These are phyloP conservation scores for Leptodermis oblonga DNA, from an alignment of 257 asterid species.

Conservation along the genomic window DNA sequence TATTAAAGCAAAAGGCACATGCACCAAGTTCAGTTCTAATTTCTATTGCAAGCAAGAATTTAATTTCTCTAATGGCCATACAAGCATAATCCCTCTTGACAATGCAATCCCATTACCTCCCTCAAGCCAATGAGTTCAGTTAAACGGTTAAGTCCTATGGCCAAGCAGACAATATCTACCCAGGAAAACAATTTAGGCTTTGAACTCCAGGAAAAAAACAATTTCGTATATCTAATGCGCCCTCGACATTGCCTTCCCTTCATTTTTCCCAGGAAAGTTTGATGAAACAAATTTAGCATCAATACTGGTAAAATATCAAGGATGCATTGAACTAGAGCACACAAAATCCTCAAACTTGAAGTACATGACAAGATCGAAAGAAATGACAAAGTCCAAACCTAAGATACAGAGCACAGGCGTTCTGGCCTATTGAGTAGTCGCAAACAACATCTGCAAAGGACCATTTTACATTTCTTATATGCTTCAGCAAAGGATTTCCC, in stretches of 20 bases:
- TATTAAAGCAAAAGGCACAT: background rate
- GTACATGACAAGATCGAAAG: background rate
- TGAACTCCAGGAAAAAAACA: background rate
- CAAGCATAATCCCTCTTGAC: background rate
- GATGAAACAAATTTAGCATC: background rate
- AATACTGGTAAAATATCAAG: background rate
- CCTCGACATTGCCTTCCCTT: background rate
- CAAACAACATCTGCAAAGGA: constrained; percentile 74
- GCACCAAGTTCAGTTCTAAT: background rate
- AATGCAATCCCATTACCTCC: background rate
- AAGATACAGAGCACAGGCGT: constrained; percentile 78
- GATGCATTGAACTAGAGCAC: constrained; percentile 1
- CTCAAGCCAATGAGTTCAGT: background rate
- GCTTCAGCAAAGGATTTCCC: constrained; percentile 94
- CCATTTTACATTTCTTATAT: constrained; percentile 91
- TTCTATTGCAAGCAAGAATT: background rate
- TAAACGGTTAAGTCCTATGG: background rate
- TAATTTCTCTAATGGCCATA: background rate
- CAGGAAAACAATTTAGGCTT: background rate
- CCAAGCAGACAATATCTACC: background rate
- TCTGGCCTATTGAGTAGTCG: constrained; percentile 80
- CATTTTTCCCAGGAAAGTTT: background rate
- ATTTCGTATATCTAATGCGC: background rate
- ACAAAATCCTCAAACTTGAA: background rate
- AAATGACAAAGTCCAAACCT: constrained; percentile 46